A percentile compares a stretch with the other conserved stretches of the same genome.
phyloP scores from a whole-genome alignment of 768 basidiomycete species.

The Tylopilus intermedius region DNA sequence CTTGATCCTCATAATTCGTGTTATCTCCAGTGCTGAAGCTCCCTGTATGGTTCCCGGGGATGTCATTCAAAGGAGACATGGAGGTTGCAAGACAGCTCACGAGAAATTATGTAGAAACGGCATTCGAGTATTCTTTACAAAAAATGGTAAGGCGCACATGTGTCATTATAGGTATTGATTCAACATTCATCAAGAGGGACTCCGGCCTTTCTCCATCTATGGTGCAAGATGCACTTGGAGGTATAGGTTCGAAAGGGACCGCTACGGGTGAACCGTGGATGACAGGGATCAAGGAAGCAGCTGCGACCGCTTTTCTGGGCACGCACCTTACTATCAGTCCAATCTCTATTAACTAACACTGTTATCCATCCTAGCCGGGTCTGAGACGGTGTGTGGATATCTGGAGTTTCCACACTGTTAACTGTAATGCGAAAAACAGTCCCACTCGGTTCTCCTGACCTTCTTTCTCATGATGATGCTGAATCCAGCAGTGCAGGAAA shows the following conservation, averaged over 20 bases:
- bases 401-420: not conserved
- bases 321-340: not conserved
- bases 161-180: not conserved
- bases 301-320: conserved; percentile 1
- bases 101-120: no score
- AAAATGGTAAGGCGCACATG: not conserved
- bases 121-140: conserved; percentile 3
- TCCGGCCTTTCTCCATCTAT: not conserved
- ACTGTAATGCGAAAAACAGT: not conserved
- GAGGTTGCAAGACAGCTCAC: no score
- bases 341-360: no score
- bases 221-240: not conserved
- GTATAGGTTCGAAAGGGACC: not conserved
- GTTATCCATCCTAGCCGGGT: not conserved
- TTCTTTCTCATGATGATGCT: no score
- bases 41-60: no score
- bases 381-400: not conserved
- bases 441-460: not conserved
- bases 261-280: not conserved
- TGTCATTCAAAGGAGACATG: no score
- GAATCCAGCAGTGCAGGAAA: not conserved
- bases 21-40: no score
- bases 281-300: not conserved
- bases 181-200: not conserved
- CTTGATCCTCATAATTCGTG: no score